Evolutionary conservation across 306 rosid genomes (phyloP).

Genomic region (Morella rubra): DNA sequence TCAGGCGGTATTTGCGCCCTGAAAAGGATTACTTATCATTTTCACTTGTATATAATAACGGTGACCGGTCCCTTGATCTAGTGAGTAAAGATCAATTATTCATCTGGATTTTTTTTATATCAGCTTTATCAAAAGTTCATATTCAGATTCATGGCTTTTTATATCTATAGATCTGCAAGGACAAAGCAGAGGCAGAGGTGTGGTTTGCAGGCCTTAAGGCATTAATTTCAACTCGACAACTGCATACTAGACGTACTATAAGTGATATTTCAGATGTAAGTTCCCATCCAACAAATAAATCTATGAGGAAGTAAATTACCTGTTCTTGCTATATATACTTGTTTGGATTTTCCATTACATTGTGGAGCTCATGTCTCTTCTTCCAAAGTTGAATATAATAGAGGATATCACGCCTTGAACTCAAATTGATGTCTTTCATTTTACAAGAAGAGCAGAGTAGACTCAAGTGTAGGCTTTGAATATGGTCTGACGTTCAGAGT

Average conservation of each 20-base stretch:
- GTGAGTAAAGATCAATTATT: conserved; percentile 44
- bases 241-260: conserved; percentile 35
- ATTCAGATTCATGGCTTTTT: conserved; percentile 17
- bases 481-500: neutral
- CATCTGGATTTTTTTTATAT: neutral
- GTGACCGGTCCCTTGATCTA: conserved; percentile 91
- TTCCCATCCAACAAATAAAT: conserved; percentile 20
- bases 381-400: neutral
- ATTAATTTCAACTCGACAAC: conserved; percentile 57
- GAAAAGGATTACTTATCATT: conserved; percentile 90
- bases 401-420: neutral
- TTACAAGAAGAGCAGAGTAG: neutral
- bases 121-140: conserved; percentile 19
- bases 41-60: conserved; percentile 75
- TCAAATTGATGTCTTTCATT: neutral
- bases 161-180: conserved; percentile 85
- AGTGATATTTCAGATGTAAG: conserved; percentile 75
- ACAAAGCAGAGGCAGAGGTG: conserved; percentile 76
- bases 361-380: neutral
- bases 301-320: neutral
- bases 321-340: neutral
- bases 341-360: too few relatives aligned
- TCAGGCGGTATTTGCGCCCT: conserved; percentile 84
- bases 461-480: neutral
- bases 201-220: conserved; percentile 82